Conservation (phyloP, 2,329 filamentous ascomycete species). For the Nigrospora oryzae region DNA sequence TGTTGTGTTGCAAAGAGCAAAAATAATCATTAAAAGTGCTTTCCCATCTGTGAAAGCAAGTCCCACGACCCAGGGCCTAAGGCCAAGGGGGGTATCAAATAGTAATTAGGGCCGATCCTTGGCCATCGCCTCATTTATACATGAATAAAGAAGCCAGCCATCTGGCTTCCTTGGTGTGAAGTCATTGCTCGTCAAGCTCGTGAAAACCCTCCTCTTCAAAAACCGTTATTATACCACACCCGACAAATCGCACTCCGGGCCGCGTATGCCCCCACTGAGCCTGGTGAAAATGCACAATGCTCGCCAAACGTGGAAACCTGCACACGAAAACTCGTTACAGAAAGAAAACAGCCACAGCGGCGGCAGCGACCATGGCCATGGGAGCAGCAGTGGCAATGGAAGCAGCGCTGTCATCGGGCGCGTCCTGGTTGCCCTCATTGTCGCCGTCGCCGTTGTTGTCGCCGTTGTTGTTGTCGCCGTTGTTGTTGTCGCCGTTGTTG, state of each 20-base stretch:
- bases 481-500: too few species aligned
- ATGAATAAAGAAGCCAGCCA: neutral
- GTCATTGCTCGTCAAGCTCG: constrained; percentile 1
- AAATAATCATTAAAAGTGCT: neutral
- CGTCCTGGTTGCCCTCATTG: too few species aligned
- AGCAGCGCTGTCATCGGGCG: too few species aligned
- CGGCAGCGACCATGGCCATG: too few species aligned
- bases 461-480: too few species aligned
- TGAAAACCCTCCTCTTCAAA: neutral
- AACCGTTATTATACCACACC: constrained; percentile 1
- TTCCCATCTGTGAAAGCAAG: neutral
- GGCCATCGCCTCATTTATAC: neutral
- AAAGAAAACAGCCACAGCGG: too few species aligned
- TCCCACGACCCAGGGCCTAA: neutral
- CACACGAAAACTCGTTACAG: too few species aligned
- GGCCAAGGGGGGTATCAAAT: constrained; percentile 1
- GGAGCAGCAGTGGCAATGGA: too few species aligned
- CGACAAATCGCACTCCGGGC: too few species aligned
- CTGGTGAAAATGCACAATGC: neutral
- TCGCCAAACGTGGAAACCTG: neutral
- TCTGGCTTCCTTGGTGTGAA: neutral
- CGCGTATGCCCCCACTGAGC: too few species aligned
- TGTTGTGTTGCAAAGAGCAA: too few species aligned
- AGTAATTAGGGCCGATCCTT: constrained; percentile 1
- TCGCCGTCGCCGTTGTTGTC: too few species aligned